A percentile compares a stretch with the other conserved stretches of the same genome.
These are phyloP conservation scores for Starmerella tilneyi DNA, from an alignment of 805 yeast species.

Conservation along the genomic window DNA sequence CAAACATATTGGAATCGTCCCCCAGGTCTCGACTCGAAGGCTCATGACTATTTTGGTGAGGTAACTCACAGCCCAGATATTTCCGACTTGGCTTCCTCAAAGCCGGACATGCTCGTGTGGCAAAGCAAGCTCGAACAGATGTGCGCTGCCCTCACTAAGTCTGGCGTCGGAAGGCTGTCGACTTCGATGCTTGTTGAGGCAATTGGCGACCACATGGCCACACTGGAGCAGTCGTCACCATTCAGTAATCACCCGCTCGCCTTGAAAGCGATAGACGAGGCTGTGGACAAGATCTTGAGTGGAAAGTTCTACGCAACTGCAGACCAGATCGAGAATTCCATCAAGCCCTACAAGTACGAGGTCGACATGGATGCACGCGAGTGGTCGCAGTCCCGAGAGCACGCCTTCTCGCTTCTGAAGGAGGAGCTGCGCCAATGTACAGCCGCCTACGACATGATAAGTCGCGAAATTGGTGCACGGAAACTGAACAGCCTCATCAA, in stretches of 20 bases:
- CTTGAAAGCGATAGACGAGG: conserved; percentile 66
- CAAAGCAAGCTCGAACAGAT: conserved; percentile 74
- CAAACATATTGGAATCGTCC: conserved; percentile 85
- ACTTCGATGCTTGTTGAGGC: conserved; percentile 76
- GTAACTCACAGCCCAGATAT: conserved; percentile 25
- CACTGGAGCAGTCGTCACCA: conserved; percentile 62
- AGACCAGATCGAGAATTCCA: conserved; percentile 96
- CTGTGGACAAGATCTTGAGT: conserved; percentile 69
- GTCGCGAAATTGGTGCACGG: conserved; percentile 67
- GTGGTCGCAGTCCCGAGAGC: conserved; percentile 75
- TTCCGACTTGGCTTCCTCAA: conserved; percentile 45
- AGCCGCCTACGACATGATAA: conserved; percentile 47
- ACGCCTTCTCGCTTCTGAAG: conserved; percentile 57
- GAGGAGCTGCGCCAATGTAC: conserved; percentile 84
- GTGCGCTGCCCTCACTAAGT: conserved; percentile 72
- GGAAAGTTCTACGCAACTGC: conserved; percentile 81
- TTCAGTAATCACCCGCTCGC: conserved; percentile 81
- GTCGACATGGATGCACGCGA: conserved; percentile 93
- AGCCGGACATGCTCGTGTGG: conserved; percentile 73
- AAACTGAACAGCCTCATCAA: conserved; percentile 75
- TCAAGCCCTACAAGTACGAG: conserved; percentile 94
- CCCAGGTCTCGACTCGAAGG: conserved; percentile 12
- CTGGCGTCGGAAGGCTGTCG: conserved; percentile 87
- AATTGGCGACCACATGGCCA: conserved; percentile 63
- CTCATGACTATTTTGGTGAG: background rate